A percentile compares a stretch with the other conserved stretches of the same genome.
These are phyloP conservation scores for Xylariaceae sp. DNA, from an alignment of 2,329 filamentous ascomycete genomes.

Conservation along the genomic window DNA sequence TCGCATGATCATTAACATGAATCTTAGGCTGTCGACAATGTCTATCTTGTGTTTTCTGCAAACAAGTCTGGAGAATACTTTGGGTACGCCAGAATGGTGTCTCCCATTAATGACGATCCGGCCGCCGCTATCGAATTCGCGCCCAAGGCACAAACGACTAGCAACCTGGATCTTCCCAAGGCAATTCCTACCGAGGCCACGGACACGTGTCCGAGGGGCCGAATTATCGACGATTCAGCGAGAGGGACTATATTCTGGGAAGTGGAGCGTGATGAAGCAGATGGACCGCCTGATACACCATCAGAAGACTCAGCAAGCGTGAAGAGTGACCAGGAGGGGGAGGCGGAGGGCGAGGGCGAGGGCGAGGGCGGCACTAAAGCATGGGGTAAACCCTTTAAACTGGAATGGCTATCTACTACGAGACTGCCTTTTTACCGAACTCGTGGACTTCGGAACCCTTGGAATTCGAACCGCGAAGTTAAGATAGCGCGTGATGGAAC, in stretches of 20 bases:
- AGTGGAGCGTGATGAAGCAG: conserved; percentile 58
- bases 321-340: conserved; percentile 28
- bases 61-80: conserved; percentile 98
- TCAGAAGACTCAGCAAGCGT: conserved; percentile 25
- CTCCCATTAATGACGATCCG: conserved; percentile 75
- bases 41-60: conserved; percentile 91
- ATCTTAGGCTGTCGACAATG: conserved; percentile 67
- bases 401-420: conserved; percentile 84
- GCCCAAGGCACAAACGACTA: conserved; percentile 55
- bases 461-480: conserved; percentile 92
- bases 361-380: conserved; percentile 53
- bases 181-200: conserved; percentile 77
- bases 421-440: conserved; percentile 86
- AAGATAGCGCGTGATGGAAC: conserved; percentile 96
- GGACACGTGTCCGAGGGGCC: conserved; percentile 71
- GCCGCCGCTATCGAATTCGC: conserved; percentile 65
- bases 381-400: conserved; percentile 87
- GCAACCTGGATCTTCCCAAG: conserved; percentile 65
- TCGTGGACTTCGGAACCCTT: conserved; percentile 81
- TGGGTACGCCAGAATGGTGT: conserved; percentile 88
- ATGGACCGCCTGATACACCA: conserved; percentile 28
- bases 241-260: conserved; percentile 99
- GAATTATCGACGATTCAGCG: conserved; percentile 87
- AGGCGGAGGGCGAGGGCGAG: not conserved
- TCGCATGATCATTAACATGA: too few species aligned